phyloP scores from a whole-genome alignment of 148 eudicot genomes.

The Camellia granthamiana region DNA sequence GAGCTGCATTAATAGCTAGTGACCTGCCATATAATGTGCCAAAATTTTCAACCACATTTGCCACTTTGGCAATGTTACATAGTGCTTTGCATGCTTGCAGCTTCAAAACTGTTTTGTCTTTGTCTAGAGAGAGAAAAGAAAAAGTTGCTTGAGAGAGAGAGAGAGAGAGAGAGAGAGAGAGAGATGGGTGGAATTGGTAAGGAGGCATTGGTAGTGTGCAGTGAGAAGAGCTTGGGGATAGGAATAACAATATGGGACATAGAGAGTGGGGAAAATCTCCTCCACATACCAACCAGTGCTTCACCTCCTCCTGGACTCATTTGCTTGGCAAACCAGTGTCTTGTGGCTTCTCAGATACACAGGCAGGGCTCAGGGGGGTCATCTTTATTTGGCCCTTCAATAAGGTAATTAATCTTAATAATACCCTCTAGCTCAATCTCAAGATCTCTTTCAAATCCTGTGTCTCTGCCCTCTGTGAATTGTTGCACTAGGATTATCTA shows the following conservation, averaged over 20 bases:
- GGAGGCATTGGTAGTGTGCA: constrained; percentile 25
- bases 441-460: background rate
- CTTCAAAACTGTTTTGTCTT: background rate
- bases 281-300: constrained; percentile 24
- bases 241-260: constrained; percentile 24
- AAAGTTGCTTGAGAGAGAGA: background rate
- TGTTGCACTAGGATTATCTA: too few species aligned
- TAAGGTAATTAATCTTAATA: constrained; percentile 10
- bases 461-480: too few species aligned
- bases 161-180: too few species aligned
- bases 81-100: background rate
- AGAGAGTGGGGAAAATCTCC: constrained; percentile 19
- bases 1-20: background rate
- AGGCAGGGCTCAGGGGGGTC: constrained; percentile 23
- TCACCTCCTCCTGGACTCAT: constrained; percentile 18
- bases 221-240: constrained; percentile 22
- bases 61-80: too few species aligned
- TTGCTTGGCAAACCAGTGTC: constrained; percentile 18
- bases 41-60: too few species aligned
- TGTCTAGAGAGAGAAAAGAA: background rate
- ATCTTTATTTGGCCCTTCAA: constrained; percentile 26
- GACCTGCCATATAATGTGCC: background rate
- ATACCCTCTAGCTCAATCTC: background rate
- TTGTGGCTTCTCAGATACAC: constrained; percentile 27
- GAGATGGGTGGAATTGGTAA: background rate